Percentiles rank a stretch among this genome's conserved stretches.
phyloP scores from a whole-genome alignment of 2,329 filamentous ascomycete species.

The Diaporthe velutina region DNA sequence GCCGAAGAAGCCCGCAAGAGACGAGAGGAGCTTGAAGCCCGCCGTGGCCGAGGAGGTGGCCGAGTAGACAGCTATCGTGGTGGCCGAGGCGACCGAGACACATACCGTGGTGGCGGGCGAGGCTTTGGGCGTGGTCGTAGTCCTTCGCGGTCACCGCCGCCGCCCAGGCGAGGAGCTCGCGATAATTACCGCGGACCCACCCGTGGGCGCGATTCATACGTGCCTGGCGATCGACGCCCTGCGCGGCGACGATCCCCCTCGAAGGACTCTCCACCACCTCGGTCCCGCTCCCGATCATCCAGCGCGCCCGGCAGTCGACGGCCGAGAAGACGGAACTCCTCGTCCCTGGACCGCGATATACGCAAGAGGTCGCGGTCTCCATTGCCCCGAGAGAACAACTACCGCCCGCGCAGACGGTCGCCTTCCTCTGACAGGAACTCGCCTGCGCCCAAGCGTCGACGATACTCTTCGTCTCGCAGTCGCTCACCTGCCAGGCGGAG shows the following conservation, averaged over 20 bases:
- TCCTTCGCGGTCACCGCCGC: constrained; percentile 63
- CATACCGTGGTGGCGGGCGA: constrained; percentile 56
- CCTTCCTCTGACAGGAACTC: constrained; percentile 51
- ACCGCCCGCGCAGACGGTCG: constrained; percentile 47
- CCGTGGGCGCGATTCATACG: constrained; percentile 63
- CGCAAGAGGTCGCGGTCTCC: constrained; percentile 54
- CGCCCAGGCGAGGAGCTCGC: constrained; percentile 57
- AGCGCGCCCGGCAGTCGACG: constrained; percentile 37
- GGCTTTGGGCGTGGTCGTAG: constrained; percentile 59
- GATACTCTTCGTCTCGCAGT: constrained; percentile 63
- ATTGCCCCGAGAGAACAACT: constrained; percentile 44
- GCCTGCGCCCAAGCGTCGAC: constrained; percentile 62
- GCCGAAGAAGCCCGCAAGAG: constrained; percentile 80
- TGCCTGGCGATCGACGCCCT: constrained; percentile 62
- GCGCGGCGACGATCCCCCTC: constrained; percentile 55
- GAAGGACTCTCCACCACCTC: constrained; percentile 50
- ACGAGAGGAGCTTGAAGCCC: constrained; percentile 77
- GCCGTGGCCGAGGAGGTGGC: constrained; percentile 61
- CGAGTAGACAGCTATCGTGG: constrained; percentile 67
- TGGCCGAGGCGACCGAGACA: constrained; percentile 65
- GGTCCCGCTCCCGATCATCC: constrained; percentile 43
- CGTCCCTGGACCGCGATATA: constrained; percentile 41
- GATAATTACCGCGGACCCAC: constrained; percentile 52
- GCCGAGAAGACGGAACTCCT: constrained; percentile 44
- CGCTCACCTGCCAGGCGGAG: constrained; percentile 58